These are phyloP conservation scores for Trichoderma reesei DNA, from an alignment of 495 filamentous ascomycete genomes.

Conservation along the genomic window DNA sequence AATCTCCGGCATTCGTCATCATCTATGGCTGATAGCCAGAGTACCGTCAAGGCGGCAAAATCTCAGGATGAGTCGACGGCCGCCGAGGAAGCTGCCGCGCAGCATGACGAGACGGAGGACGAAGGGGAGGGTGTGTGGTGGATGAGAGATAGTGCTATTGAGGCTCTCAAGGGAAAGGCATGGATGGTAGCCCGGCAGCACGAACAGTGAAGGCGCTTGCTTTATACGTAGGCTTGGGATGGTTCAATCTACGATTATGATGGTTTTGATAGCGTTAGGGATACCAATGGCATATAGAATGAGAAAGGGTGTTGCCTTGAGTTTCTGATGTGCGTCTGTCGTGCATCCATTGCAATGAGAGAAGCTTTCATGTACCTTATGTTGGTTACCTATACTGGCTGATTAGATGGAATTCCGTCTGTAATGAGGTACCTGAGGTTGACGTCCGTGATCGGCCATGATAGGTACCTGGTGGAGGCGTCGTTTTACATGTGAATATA, in stretches of 20 bases:
- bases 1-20: background rate
- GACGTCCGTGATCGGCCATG: no score
- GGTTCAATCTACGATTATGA: background rate
- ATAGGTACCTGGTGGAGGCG: no score
- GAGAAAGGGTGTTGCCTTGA: no score
- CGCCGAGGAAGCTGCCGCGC: constrained; percentile 9
- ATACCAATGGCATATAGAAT: no score
- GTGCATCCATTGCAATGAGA: no score
- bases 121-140: constrained; percentile 31
- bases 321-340: no score
- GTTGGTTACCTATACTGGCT: no score
- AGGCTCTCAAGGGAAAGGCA: constrained; percentile 44
- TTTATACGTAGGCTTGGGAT: background rate
- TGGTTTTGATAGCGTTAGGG: background rate
- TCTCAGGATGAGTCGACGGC: background rate
- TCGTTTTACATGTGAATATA: no score
- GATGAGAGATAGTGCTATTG: constrained; percentile 43
- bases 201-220: background rate
- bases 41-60: background rate
- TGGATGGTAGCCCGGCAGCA: constrained; percentile 35
- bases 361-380: no score
- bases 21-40: background rate
- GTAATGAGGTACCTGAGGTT: no score
- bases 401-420: no score
- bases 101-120: constrained; percentile 7